Evolutionary conservation across 2,329 filamentous ascomycete genomes (phyloP), one percentile per base, ranked within the genome.

Genomic region (Colletotrichum sp.): DNA sequence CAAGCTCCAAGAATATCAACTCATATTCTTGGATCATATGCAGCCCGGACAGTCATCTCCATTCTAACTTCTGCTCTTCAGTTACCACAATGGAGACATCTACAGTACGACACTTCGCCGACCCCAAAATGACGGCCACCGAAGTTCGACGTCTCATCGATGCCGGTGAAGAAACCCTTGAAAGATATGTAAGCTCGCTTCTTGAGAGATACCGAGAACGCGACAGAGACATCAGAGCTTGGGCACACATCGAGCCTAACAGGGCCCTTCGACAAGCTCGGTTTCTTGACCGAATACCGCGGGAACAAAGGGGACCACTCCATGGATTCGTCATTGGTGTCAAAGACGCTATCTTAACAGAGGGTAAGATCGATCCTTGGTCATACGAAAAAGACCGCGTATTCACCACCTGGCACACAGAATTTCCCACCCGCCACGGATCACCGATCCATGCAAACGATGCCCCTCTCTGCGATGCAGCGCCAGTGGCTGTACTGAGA

Each of bases 331-430:
- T 88, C 1, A 81, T 92, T 29, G 90, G 84, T 2, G 83, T 92
- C 18, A 92, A 92, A 78, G 90, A 92, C 82, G 84, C 91, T 3
- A 89, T 91, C 73, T 85, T 84, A 76, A 91, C 87, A 0, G 88
- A 87, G 79, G 87, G 87, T 86, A 73, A 7, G 36, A 58, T 57
- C 13, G 5, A 51, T 11, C 24, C 16, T 18, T 66, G 47, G 2
- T 64, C 65, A 76, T 75, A 18, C 75, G 67, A 8, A 24, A 33
- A 74, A 4, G 13, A 11, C 13, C n/a, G 11, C n/a, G 43, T 13
- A 21, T 51, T 24, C 12, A 51, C 6, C 8, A 21, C 43, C 13
- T 16, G 11, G 43, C 43, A 24, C n/a, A 13, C 73, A 84, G 88
- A 89, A 66, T 89, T 90, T 88, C 90, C 90, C 4, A 91, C 89